phyloP scores from a whole-genome alignment of 83 land plant genomes.

The Picea abies region DNA sequence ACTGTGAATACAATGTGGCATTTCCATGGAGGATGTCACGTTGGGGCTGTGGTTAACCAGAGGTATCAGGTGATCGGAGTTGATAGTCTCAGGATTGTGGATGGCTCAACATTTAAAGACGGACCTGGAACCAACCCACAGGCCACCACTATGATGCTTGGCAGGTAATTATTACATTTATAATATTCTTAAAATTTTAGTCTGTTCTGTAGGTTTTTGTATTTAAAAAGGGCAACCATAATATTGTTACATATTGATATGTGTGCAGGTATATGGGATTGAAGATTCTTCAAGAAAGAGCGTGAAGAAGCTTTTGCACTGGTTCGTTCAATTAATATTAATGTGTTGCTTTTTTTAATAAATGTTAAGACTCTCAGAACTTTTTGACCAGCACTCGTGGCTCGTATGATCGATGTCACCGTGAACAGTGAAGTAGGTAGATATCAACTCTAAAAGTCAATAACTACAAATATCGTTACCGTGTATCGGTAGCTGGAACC shows the following conservation, averaged over 20 bases:
- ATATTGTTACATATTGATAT: neutral
- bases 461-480: too few relatives aligned
- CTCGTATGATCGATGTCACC: too few relatives aligned
- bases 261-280: neutral
- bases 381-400: too few relatives aligned
- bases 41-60: conserved; percentile 23
- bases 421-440: too few relatives aligned
- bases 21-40: conserved; percentile 33
- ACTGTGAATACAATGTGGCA: conserved; percentile 35
- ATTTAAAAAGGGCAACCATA: too few relatives aligned
- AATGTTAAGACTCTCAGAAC: too few relatives aligned
- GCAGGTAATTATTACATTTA: conserved; percentile 16
- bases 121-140: conserved; percentile 43
- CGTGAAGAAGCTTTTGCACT: too few relatives aligned
- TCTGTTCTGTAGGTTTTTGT: neutral
- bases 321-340: too few relatives aligned
- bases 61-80: conserved; percentile 23
- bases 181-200: neutral
- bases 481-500: too few relatives aligned
- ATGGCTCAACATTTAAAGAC: conserved; percentile 30
- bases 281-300: neutral
- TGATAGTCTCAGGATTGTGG: conserved; percentile 28
- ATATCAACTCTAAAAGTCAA: too few relatives aligned
- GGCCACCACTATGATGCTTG: conserved; percentile 43
- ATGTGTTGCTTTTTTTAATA: too few relatives aligned